A percentile compares a stretch with the other conserved stretches of the same genome.
phyloP scores from a whole-genome alignment of 2,329 filamentous ascomycete species.

The Monosporascus sp. region DNA sequence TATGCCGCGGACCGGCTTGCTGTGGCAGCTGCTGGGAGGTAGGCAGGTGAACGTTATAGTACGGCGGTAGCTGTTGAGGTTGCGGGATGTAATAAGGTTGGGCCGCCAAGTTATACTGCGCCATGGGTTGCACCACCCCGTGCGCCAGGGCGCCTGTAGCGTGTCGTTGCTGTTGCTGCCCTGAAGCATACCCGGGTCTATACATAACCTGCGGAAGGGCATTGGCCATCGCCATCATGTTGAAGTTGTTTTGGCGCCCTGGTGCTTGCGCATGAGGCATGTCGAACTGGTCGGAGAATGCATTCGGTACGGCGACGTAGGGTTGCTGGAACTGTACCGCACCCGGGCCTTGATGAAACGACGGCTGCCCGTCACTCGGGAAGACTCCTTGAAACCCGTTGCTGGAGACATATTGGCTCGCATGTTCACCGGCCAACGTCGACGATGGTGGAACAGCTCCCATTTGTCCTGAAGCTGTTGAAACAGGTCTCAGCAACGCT shows the following conservation, averaged over 20 bases:
- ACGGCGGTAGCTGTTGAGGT: constrained; percentile 37
- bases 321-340: constrained; percentile 25
- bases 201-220: constrained; percentile 38
- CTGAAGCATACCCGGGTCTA: constrained; percentile 32
- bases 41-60: constrained; percentile 36
- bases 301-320: constrained; percentile 30
- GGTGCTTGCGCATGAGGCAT: constrained; percentile 30
- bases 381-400: constrained; percentile 13
- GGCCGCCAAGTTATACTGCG: constrained; percentile 30
- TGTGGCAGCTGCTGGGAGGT: constrained; percentile 29
- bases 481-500: constrained; percentile 6
- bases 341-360: constrained; percentile 14
- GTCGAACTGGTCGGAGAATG: constrained; percentile 38
- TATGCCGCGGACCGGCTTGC: constrained; percentile 29
- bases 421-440: constrained; percentile 24
- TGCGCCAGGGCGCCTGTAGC: constrained; percentile 26
- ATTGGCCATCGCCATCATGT: constrained; percentile 41
- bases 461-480: constrained; percentile 20
- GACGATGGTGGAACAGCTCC: constrained; percentile 27
- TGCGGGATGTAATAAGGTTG: constrained; percentile 45
- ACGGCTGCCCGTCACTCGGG: constrained; percentile 16
- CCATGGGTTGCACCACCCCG: constrained; percentile 32
- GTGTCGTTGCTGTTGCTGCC: constrained; percentile 28
- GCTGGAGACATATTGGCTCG: constrained; percentile 15
- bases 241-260: constrained; percentile 34